Conservation (phyloP, 2,329 filamentous ascomycete species). For the Scorias spongiosa region DNA sequence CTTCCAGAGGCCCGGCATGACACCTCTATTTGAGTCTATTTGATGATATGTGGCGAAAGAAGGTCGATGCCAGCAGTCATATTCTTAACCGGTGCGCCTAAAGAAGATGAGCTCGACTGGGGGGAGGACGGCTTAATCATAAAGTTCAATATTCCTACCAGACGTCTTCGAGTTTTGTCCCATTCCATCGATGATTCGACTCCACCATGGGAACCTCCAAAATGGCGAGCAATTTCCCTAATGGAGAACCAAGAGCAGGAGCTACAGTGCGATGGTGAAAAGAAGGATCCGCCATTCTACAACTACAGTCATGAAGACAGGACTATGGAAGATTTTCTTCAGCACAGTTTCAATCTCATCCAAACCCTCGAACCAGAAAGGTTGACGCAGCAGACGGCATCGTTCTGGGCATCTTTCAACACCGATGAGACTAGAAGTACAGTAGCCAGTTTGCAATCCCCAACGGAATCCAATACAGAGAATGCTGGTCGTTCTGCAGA, state of each 20-base stretch:
- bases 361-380: slow-evolving; percentile 51
- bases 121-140: slow-evolving; percentile 34
- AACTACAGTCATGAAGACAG: slow-evolving; percentile 14
- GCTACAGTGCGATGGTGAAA: background rate
- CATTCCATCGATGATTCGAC: slow-evolving; percentile 20
- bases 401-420: slow-evolving; percentile 9
- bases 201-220: slow-evolving; percentile 7
- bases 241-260: background rate
- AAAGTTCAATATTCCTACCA: slow-evolving; percentile 28
- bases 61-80: slow-evolving; percentile 14
- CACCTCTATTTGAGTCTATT: too few species aligned
- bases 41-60: too few species aligned
- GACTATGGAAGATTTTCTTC: slow-evolving; percentile 46
- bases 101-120: slow-evolving; percentile 39
- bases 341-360: slow-evolving; percentile 61
- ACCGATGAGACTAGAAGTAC: slow-evolving; percentile 3
- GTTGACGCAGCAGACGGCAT: slow-evolving; percentile 28
- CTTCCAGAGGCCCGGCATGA: too few species aligned
- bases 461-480: background rate
- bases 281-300: background rate
- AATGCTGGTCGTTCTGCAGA: slow-evolving; percentile 15
- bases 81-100: slow-evolving; percentile 48
- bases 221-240: slow-evolving; percentile 13
- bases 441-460: background rate
- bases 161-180: slow-evolving; percentile 5